phyloP scores from a whole-genome alignment of 2,329 filamentous ascomycete genomes.

The Lithohypha guttulata region DNA sequence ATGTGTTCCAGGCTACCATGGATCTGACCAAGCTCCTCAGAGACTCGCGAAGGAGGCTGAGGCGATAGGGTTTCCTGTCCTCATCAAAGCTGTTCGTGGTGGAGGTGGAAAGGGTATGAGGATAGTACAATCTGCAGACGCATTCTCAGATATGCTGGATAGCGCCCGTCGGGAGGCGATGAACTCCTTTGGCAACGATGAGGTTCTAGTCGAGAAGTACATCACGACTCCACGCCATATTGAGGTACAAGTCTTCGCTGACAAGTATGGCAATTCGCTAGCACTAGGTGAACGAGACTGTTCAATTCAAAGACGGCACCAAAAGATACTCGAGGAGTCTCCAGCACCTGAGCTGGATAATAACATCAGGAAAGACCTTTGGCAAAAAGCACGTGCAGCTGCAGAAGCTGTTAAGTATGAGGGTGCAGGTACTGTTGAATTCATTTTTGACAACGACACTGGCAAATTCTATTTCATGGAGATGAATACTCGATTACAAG shows the following conservation, averaged over 20 bases:
- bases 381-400: constrained; percentile 54
- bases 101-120: constrained; percentile 60
- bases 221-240: constrained; percentile 57
- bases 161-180: constrained; percentile 54
- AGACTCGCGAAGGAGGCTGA: constrained; percentile 59
- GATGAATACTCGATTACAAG: constrained; percentile 75
- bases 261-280: constrained; percentile 54
- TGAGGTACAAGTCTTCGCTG: constrained; percentile 57
- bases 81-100: constrained; percentile 56
- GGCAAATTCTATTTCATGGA: constrained; percentile 62
- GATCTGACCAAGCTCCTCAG: constrained; percentile 60
- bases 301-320: constrained; percentile 54
- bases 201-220: constrained; percentile 59
- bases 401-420: constrained; percentile 55
- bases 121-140: constrained; percentile 46
- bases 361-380: constrained; percentile 50
- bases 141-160: constrained; percentile 51
- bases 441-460: constrained; percentile 58
- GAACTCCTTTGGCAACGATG: constrained; percentile 55
- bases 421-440: constrained; percentile 57
- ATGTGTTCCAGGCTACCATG: constrained; percentile 94
- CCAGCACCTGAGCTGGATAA: constrained; percentile 53
- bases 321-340: constrained; percentile 57
- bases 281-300: constrained; percentile 56
- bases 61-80: constrained; percentile 55